Conservation (phyloP, 2,329 filamentous ascomycete species). For the Myriosclerotinia curreyana region DNA sequence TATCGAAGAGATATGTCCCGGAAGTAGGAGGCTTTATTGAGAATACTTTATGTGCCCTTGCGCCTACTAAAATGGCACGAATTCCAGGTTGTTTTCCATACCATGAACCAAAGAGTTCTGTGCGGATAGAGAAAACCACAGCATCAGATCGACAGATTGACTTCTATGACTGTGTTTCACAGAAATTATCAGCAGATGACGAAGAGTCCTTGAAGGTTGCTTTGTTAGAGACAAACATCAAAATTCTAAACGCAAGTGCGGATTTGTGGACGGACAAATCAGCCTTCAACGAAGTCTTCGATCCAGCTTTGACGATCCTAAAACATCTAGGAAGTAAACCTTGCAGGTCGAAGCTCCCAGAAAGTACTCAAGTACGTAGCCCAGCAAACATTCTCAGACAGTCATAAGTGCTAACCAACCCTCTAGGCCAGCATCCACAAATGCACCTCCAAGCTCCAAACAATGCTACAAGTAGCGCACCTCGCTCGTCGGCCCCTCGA, state of each 20-base stretch:
- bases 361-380: conserved; percentile 32
- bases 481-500: conserved; percentile 73
- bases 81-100: conserved; percentile 58
- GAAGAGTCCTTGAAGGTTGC: conserved; percentile 50
- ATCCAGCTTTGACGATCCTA: conserved; percentile 57
- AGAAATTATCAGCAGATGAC: conserved; percentile 31
- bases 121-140: conserved; percentile 50
- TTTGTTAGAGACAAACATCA: conserved; percentile 59
- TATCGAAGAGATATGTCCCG: conserved; percentile 84
- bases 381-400: not conserved
- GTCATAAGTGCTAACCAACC: not conserved
- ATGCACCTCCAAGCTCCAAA: conserved; percentile 45
- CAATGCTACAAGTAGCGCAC: conserved; percentile 58
- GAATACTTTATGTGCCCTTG: conserved; percentile 67
- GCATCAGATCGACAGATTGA: conserved; percentile 51
- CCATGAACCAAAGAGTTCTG: conserved; percentile 52
- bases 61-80: conserved; percentile 51
- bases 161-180: conserved; percentile 55
- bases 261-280: conserved; percentile 71
- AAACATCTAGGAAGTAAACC: conserved; percentile 57
- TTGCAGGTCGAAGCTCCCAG: conserved; percentile 51
- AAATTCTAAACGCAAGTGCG: conserved; percentile 64
- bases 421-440: conserved; percentile 31
- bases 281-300: conserved; percentile 77
- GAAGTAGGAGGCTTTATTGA: conserved; percentile 80